These are phyloP conservation scores for Microbotryum intermedium DNA, from an alignment of 1,284 basidiomycete genomes.

Conservation along the genomic window DNA sequence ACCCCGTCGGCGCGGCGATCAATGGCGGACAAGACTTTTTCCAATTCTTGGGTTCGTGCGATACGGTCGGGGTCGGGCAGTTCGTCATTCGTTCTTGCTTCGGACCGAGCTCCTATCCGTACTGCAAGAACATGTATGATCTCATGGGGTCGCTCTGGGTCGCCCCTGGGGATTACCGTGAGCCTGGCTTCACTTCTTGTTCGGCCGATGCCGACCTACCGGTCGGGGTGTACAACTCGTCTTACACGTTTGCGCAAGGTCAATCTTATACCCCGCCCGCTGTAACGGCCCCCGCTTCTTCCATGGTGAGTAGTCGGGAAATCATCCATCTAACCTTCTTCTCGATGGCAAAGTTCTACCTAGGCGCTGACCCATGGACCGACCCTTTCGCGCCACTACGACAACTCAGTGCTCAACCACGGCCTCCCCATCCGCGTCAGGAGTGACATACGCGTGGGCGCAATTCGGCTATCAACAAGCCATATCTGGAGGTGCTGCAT, in stretches of 20 bases:
- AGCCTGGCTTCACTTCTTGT: slow-evolving; percentile 34
- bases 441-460: slow-evolving; percentile 35
- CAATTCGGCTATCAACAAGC: slow-evolving; percentile 11
- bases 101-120: slow-evolving; percentile 27
- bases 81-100: slow-evolving; percentile 34
- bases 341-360: too few species aligned
- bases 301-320: background rate
- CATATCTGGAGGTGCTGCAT: too few species aligned
- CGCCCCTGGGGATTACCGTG: slow-evolving; percentile 25
- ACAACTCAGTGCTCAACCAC: slow-evolving; percentile 20
- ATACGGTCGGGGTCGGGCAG: slow-evolving; percentile 31
- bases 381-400: too few species aligned
- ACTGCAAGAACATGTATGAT: slow-evolving; percentile 34
- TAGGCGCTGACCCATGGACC: too few species aligned
- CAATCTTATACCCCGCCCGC: slow-evolving; percentile 28
- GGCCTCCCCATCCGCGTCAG: slow-evolving; percentile 29
- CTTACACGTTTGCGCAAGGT: slow-evolving; percentile 35
- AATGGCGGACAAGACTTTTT: slow-evolving; percentile 20
- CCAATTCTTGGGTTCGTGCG: slow-evolving; percentile 30
- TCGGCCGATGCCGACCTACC: slow-evolving; percentile 32
- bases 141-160: slow-evolving; percentile 31
- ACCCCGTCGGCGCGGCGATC: slow-evolving; percentile 34
- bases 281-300: slow-evolving; percentile 31
- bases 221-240: slow-evolving; percentile 32
- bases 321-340: too few species aligned